Conservation (phyloP, 331 rosid genomes). For the Acacia pycnantha region DNA sequence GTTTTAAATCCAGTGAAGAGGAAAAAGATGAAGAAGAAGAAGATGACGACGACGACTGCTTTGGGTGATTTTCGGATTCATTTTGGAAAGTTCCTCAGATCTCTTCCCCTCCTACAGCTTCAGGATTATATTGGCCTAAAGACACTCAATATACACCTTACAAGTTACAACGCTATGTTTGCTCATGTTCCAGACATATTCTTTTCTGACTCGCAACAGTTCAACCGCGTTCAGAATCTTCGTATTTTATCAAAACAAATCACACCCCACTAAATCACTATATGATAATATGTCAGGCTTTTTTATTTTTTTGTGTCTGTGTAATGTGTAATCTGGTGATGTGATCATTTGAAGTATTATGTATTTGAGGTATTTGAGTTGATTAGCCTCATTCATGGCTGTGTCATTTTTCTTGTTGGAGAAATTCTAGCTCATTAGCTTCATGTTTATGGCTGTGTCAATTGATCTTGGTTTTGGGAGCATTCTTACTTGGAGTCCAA, state of each 20-base stretch:
- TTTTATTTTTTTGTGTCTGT: conserved; percentile 1
- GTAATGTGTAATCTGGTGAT: conserved; percentile 34
- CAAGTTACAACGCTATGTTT: conserved; percentile 37
- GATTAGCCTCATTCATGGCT: conserved; percentile 14
- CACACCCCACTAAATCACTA: not conserved
- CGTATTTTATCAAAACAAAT: conserved; percentile 35
- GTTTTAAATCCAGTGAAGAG: conserved; percentile 50
- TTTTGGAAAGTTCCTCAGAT: conserved; percentile 81
- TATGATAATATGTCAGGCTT: conserved; percentile 13
- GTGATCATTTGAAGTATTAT: conserved; percentile 5
- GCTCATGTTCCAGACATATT: conserved; percentile 65
- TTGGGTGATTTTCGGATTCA: conserved; percentile 62
- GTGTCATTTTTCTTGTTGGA: not conserved
- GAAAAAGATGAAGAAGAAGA: conserved; percentile 57
- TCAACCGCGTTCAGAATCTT: conserved; percentile 26
- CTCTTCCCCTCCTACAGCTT: conserved; percentile 90
- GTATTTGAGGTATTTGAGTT: conserved; percentile 22
- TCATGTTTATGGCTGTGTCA: conserved; percentile 6
- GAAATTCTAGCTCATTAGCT: conserved; percentile 18
- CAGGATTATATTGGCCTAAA: conserved; percentile 82
- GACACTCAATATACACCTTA: conserved; percentile 40
- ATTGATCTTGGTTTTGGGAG: conserved; percentile 15
- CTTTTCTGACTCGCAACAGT: conserved; percentile 36
- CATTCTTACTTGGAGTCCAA: conserved; percentile 2
- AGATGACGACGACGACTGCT: conserved; percentile 45